A percentile compares a stretch with the other conserved stretches of the same genome.
Evolutionary conservation across 179 eudicot genomes (phyloP).

Genomic region (Beta corolliflora): DNA sequence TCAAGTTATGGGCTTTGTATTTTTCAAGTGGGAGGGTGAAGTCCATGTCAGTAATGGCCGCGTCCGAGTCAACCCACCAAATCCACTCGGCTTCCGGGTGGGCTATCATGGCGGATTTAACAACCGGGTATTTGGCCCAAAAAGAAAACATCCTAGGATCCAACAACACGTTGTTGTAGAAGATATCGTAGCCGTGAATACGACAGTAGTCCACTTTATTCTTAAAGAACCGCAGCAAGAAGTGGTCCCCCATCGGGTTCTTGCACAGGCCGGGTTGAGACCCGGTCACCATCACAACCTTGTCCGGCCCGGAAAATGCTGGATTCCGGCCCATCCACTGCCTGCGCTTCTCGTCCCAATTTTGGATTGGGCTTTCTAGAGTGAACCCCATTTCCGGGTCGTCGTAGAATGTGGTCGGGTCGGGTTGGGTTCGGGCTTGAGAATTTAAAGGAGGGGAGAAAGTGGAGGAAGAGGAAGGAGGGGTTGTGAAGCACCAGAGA

Average conservation of each 20-base stretch:
- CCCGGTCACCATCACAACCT: conserved; percentile 45
- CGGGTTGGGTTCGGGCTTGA: conserved; percentile 33
- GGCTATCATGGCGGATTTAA: conserved; percentile 50
- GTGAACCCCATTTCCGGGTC: conserved; percentile 37
- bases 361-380: conserved; percentile 25
- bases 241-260: conserved; percentile 35
- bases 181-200: conserved; percentile 39
- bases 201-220: conserved; percentile 51
- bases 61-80: conserved; percentile 55
- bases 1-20: conserved; percentile 42
- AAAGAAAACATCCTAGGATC: conserved; percentile 41
- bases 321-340: conserved; percentile 37
- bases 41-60: conserved; percentile 58
- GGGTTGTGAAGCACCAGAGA: conserved; percentile 47
- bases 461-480: conserved; percentile 23
- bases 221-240: conserved; percentile 39
- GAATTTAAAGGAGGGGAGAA: too few species aligned
- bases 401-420: conserved; percentile 45
- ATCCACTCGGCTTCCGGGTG: conserved; percentile 63
- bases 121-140: conserved; percentile 53
- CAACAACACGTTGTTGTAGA: conserved; percentile 44
- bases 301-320: neutral
- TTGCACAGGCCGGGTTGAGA: conserved; percentile 44
- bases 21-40: conserved; percentile 43
- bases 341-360: conserved; percentile 44